Conservation (phyloP, 2,329 filamentous ascomycete species). For the Ophiostoma sp. region DNA sequence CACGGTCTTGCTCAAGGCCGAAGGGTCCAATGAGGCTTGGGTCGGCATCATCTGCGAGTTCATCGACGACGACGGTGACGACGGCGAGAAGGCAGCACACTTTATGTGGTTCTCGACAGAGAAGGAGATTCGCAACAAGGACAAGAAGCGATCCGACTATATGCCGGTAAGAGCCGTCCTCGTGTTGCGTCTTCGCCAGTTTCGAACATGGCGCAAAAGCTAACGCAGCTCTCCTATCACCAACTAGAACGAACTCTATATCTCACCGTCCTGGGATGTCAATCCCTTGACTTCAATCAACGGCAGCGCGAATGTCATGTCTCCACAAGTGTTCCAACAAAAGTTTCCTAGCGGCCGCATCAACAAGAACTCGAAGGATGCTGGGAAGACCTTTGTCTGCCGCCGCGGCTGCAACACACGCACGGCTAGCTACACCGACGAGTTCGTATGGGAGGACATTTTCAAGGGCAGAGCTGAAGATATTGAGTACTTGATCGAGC, state of each 20-base stretch:
- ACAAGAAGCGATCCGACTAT: constrained; percentile 75
- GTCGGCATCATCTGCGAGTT: constrained; percentile 85
- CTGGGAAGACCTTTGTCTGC: constrained; percentile 84
- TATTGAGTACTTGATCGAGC: constrained; percentile 58
- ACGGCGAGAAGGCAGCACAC: constrained; percentile 71
- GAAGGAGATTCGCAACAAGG: constrained; percentile 77
- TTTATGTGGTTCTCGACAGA: constrained; percentile 97
- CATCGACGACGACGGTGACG: constrained; percentile 59
- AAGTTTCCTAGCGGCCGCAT: constrained; percentile 70
- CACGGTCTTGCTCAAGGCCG: constrained; percentile 78
- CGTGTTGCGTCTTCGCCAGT: too few species aligned
- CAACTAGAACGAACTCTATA: constrained; percentile 77
- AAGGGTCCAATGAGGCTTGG: constrained; percentile 83
- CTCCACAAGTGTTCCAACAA: constrained; percentile 59
- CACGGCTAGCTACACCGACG: constrained; percentile 84
- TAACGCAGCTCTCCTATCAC: too few species aligned
- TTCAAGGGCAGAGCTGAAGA: constrained; percentile 62
- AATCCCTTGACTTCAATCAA: constrained; percentile 87
- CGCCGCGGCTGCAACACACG: constrained; percentile 82
- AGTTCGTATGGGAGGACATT: constrained; percentile 86
- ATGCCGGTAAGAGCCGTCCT: constrained; percentile 47
- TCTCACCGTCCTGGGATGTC: constrained; percentile 78
- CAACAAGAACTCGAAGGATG: constrained; percentile 65
- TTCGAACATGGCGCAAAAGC: too few species aligned
- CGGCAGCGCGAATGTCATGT: constrained; percentile 77